Base-by-base conservation (phyloP, 495 filamentous ascomycete species). In the Sordaria brevicollis region DNA sequence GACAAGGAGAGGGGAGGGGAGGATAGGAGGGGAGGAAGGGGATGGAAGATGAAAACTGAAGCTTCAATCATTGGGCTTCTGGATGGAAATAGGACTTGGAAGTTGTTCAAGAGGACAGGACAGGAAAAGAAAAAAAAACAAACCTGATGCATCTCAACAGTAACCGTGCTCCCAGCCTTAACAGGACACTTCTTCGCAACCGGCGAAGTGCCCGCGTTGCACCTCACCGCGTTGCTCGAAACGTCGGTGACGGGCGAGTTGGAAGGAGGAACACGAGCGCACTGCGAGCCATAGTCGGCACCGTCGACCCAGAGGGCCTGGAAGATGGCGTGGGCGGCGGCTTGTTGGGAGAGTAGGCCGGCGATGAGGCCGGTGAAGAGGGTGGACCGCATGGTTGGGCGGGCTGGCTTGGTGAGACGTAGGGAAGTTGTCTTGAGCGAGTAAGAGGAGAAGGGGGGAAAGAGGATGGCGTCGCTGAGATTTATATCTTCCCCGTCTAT, bases 131-230 rank as follows among this genome's bases (percentile, higher is more conserved):
- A 2, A 8, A 43, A 33, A 2, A 8, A 43, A 76, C 81, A 10
- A 74, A 83, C 74, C 79, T 82, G 80, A 70, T 86, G 84, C 80
- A 86, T 86, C 79, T 86, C 84, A 4, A 86, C 81, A 3, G 83
- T 83, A 3, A 86, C 80, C 3, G 79, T 83, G 0, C 72, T 73
- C 9, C 84, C 84, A 21, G 84, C 83, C 71, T 78, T 77, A 65
- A 87, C 81, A 39, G 77, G 72, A 73, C 84, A 86, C 72, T 85
- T 82, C 15, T 71, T 77, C 2, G 69, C 62, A 3, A 80, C 78
- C 1, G 76, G 74, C 8, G 72, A 72, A 15, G 81, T 73, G 36
- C 78, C 78, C 3, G 77, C 78, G 62, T 83, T 83, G 74, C 82
- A 84, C 35, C 78, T 77, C 35, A 85, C 66, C 35, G 77, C 78